These are phyloP conservation scores for Malus sieversii DNA, from an alignment of 306 rosid species.

Conservation along the genomic window DNA sequence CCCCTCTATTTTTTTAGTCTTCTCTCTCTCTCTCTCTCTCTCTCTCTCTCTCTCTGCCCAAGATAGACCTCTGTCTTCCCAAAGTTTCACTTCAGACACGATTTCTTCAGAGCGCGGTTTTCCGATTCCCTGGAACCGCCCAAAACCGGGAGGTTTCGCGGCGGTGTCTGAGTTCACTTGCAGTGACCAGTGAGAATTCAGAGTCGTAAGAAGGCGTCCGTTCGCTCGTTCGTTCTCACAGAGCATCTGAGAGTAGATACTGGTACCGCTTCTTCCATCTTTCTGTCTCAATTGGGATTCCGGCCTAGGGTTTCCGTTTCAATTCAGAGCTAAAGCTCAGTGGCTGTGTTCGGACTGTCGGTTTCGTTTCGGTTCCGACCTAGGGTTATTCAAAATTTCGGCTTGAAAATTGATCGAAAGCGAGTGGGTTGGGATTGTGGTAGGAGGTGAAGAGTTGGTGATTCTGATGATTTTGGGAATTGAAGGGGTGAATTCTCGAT, in stretches of 20 bases:
- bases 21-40: neutral
- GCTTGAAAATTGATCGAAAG: neutral
- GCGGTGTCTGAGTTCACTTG: neutral
- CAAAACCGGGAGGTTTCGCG: neutral
- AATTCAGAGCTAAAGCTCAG: neutral
- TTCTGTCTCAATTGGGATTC: neutral
- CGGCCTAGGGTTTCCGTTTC: conserved; percentile 7
- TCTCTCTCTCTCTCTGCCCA: neutral
- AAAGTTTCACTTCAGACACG: neutral
- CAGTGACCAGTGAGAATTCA: neutral
- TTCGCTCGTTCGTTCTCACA: neutral
- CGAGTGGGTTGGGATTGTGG: neutral
- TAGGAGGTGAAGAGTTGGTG: neutral
- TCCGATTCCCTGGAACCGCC: neutral
- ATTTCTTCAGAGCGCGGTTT: neutral
- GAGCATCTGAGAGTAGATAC: neutral
- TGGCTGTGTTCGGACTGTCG: neutral
- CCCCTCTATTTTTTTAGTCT: neutral
- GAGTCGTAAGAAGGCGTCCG: neutral
- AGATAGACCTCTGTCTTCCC: neutral
- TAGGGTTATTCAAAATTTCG: neutral
- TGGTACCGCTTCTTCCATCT: neutral
- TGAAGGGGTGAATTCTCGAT: conserved; percentile 16
- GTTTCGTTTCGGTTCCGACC: neutral
- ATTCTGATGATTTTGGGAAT: conserved; percentile 6